These are phyloP conservation scores for Boletus fagicola DNA, from an alignment of 768 basidiomycete species.

Conservation along the genomic window DNA sequence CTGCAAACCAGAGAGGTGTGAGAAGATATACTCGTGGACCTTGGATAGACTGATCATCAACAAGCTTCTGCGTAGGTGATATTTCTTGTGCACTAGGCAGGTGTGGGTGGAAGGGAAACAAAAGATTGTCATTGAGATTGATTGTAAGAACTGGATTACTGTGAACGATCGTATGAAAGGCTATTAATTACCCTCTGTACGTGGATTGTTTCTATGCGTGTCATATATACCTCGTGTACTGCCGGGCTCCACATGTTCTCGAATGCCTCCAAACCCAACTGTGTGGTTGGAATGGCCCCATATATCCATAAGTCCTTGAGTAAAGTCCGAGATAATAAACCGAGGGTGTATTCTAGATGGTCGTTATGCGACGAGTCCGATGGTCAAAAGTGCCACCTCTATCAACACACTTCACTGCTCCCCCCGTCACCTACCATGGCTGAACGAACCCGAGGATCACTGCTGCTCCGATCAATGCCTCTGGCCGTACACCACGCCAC, in stretches of 20 bases:
- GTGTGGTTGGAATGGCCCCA: not conserved
- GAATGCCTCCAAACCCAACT: not conserved
- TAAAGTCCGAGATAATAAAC: conserved; percentile 6
- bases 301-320: not conserved
- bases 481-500: not conserved
- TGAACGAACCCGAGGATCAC: conserved; percentile 8
- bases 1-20: too few relatives aligned
- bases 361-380: conserved; percentile 6
- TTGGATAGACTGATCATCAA: too few relatives aligned
- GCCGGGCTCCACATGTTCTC: not conserved
- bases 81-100: too few relatives aligned
- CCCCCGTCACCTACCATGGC: conserved; percentile 10
- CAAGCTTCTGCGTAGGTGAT: too few relatives aligned
- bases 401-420: not conserved
- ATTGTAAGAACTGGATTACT: too few relatives aligned
- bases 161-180: not conserved
- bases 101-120: too few relatives aligned
- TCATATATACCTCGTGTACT: conserved; percentile 11
- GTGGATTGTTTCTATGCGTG: not conserved
- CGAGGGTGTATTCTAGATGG: conserved; percentile 9
- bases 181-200: not conserved
- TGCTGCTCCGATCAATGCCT: conserved; percentile 3
- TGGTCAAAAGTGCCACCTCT: not conserved
- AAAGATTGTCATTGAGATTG: too few relatives aligned
- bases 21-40: too few relatives aligned